These are phyloP conservation scores for Talaromyces borbonicus DNA, from an alignment of 495 filamentous ascomycete species.

Conservation along the genomic window DNA sequence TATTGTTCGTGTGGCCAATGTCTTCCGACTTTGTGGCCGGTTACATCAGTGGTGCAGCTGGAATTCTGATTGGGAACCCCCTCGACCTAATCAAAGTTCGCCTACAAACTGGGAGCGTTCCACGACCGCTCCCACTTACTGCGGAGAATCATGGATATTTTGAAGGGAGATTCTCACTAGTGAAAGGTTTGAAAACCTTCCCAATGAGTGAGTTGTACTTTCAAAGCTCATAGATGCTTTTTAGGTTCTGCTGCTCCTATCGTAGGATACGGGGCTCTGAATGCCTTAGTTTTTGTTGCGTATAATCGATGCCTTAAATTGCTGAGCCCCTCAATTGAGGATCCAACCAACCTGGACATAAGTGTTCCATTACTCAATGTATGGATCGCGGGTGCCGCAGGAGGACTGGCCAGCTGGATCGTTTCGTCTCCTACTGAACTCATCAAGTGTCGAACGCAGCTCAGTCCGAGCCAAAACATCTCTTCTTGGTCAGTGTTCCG, in stretches of 20 bases:
- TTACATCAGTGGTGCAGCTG: conserved; percentile 71
- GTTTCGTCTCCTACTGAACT: conserved; percentile 79
- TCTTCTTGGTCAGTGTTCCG: conserved; percentile 53
- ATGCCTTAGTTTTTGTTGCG: conserved; percentile 74
- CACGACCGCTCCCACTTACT: conserved; percentile 14
- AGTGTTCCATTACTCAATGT: conserved; percentile 35
- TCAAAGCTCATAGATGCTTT: conserved; percentile 1
- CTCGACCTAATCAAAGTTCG: conserved; percentile 79
- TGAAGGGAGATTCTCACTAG: conserved; percentile 16
- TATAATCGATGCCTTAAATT: conserved; percentile 67
- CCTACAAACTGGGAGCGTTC: conserved; percentile 51
- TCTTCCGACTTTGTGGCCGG: conserved; percentile 81
- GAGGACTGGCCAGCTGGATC: conserved; percentile 71
- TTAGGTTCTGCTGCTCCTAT: conserved; percentile 69
- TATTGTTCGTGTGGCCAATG: conserved; percentile 33
- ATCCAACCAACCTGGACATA: conserved; percentile 28
- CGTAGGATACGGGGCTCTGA: conserved; percentile 79
- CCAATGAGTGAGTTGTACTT: neutral
- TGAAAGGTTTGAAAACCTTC: neutral
- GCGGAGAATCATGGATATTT: conserved; percentile 24
- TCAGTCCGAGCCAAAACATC: conserved; percentile 30
- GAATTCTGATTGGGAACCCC: conserved; percentile 82
- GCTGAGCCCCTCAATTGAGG: conserved; percentile 36
- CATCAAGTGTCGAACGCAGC: conserved; percentile 75
- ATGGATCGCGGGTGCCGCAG: conserved; percentile 65